phyloP scores from a whole-genome alignment of 495 filamentous ascomycete genomes.

The Elaphomyces granulatus region DNA sequence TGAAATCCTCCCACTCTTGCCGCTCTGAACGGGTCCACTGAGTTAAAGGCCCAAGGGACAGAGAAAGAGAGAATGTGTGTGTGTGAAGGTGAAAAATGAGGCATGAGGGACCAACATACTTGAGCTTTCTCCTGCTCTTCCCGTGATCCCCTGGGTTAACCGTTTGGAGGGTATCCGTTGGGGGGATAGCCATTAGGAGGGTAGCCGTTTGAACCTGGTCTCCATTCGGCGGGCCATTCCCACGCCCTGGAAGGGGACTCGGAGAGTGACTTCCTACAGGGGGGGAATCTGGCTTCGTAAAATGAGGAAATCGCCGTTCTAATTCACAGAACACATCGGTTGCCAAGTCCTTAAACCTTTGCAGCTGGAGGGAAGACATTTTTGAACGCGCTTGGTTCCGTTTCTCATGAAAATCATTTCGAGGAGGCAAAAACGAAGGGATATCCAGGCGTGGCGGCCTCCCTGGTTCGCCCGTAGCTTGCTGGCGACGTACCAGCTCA shows the following conservation, averaged over 20 bases:
- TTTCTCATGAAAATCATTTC: conserved; percentile 84
- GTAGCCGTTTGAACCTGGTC: too few species aligned
- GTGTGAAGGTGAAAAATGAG: too few species aligned
- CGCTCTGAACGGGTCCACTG: conserved; percentile 34
- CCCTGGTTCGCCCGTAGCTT: conserved; percentile 41
- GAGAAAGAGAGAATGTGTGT: background rate
- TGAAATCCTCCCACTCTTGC: conserved; percentile 60
- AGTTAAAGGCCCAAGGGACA: too few species aligned
- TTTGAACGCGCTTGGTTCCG: conserved; percentile 92
- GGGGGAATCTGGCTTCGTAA: conserved; percentile 50
- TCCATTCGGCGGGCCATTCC: conserved; percentile 41
- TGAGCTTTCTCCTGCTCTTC: conserved; percentile 30
- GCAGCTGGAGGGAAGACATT: conserved; percentile 69
- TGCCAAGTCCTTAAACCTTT: conserved; percentile 77
- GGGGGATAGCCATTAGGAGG: conserved; percentile 19
- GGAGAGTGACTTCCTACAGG: conserved; percentile 56
- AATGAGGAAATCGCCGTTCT: conserved; percentile 77
- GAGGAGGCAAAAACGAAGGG: conserved; percentile 64
- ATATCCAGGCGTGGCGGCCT: conserved; percentile 37
- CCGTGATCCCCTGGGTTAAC: conserved; percentile 22
- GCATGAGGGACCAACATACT: too few species aligned
- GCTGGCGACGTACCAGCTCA: conserved; percentile 77
- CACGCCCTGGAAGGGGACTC: conserved; percentile 37
- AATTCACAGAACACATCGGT: conserved; percentile 94
- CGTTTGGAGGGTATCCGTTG: conserved; percentile 13